Evolutionary conservation across 768 basidiomycete genomes (phyloP), one percentile per base, ranked within the genome.

Genomic region (Kwoniella pini): DNA sequence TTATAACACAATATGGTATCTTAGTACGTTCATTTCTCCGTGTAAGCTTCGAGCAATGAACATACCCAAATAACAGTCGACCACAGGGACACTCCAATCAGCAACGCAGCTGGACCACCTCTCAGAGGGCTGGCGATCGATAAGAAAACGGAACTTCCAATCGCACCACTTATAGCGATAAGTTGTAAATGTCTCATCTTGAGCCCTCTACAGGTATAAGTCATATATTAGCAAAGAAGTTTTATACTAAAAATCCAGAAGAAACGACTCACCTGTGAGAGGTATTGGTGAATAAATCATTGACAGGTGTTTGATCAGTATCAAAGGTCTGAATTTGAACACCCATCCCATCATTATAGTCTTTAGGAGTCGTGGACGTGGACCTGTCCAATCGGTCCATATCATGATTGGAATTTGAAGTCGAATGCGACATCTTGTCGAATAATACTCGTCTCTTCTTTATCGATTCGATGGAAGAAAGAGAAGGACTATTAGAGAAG

Each of bases 81-180:
- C 63, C 63, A 65, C 9, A 60, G n/a, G 11, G 22, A n/a, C 9
- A 65, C 54, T 21, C 63, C 63, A 11, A 65, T 43, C 13, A 65
- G 13, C n/a, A 65, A 30, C 15, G 57, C 38, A 19, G 61, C 10
- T 1, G 63, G 63, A 9, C 63, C 63, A 28, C 38, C 63, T 5
- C 22, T 61, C 39, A 65, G 53, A 3, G 63, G 56, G 9, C 19
- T 31, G 10, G 53, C 63, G 38, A 65, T 65, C 12, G 33, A 40
- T 19, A 65, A 21, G 33, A 65, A 65, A 4, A 65, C 31, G 10
- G 33, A 62, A 17, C 43, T 19, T 13, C 63, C 63, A 28, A 65
- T 61, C 17, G 59, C 50, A 30, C 63, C 63, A 13, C 42, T 28
- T 43, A 65, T 65, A 40, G 63, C 59, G 38, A 65, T 60, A 33